Conservation (phyloP, 2,329 filamentous ascomycete genomes). For the Botrytis paeoniae region DNA sequence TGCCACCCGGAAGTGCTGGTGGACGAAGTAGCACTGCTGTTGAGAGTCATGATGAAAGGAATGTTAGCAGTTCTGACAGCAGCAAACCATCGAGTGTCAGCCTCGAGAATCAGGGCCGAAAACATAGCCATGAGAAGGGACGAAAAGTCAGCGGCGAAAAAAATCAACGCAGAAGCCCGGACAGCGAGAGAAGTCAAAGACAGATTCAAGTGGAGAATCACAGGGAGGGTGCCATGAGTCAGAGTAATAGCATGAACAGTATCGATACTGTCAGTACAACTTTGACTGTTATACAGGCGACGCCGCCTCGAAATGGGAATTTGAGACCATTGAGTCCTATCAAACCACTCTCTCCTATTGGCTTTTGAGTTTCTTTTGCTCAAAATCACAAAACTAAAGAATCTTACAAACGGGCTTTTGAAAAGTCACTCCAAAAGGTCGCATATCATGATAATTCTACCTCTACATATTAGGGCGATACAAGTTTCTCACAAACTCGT, state of each 20-base stretch:
- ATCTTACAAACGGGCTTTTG: not conserved
- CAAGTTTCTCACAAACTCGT: not conserved
- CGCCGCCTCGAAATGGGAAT: constrained; percentile 29
- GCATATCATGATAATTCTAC: constrained; percentile 4
- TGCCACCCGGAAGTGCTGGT: constrained; percentile 45
- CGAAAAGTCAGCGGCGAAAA: constrained; percentile 16
- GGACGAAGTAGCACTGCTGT: constrained; percentile 35
- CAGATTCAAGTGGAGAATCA: not conserved
- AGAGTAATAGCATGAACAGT: constrained; percentile 45
- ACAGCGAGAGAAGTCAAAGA: not conserved
- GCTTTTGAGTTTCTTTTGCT: constrained; percentile 41
- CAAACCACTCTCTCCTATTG: constrained; percentile 61
- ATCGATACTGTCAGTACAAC: constrained; percentile 37
- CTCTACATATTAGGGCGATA: constrained; percentile 3
- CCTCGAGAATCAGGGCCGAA: constrained; percentile 26
- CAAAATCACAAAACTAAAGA: not conserved
- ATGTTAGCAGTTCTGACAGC: constrained; percentile 64
- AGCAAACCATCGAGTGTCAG: constrained; percentile 48
- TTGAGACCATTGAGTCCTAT: constrained; percentile 58
- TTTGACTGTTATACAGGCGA: constrained; percentile 30
- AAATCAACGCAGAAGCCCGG: constrained; percentile 3
- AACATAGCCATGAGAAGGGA: constrained; percentile 14
- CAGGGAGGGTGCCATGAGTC: constrained; percentile 15
- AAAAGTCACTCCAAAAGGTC: constrained; percentile 1
- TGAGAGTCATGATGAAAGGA: constrained; percentile 50